Conservation (phyloP, 768 basidiomycete species). For the Brasilioporus rufonigricans region DNA sequence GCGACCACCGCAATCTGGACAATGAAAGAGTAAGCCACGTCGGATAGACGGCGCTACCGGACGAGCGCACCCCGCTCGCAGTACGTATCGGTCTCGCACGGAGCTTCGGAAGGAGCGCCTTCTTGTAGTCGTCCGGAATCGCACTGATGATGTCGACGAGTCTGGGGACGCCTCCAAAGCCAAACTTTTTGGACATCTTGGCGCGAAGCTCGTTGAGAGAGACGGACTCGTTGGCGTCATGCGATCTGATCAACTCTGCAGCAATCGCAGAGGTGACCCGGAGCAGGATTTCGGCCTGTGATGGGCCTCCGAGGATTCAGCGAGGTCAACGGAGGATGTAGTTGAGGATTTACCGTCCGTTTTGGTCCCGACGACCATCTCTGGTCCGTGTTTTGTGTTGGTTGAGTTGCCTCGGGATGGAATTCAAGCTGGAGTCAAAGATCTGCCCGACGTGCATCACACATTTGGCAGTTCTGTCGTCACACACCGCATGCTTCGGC, state of each 20-base stretch:
- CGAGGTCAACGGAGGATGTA: not conserved
- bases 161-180: conserved; percentile 82
- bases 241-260: conserved; percentile 85
- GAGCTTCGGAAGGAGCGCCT: conserved; percentile 83
- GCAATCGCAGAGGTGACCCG: conserved; percentile 95
- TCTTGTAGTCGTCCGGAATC: conserved; percentile 96
- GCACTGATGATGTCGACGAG: conserved; percentile 98
- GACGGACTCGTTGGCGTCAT: conserved; percentile 72
- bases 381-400: not conserved
- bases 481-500: conserved; percentile 2
- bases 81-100: conserved; percentile 94
- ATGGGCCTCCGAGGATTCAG: conserved; percentile 49
- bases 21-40: not conserved
- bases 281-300: conserved; percentile 87
- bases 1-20: conserved; percentile 94
- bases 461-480: not conserved
- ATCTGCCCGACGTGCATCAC: not conserved
- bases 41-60: not conserved
- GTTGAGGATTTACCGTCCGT: conserved; percentile 31
- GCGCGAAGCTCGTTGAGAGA: conserved; percentile 87
- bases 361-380: conserved; percentile 42
- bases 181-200: conserved; percentile 87
- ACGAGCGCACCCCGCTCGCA: conserved; percentile 79
- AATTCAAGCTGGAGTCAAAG: not conserved
- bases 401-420: no score